Percentiles rank a stretch among this genome's conserved stretches.
phyloP scores from a whole-genome alignment of 305 asterid genomes.

The Fraxinus greggii region DNA sequence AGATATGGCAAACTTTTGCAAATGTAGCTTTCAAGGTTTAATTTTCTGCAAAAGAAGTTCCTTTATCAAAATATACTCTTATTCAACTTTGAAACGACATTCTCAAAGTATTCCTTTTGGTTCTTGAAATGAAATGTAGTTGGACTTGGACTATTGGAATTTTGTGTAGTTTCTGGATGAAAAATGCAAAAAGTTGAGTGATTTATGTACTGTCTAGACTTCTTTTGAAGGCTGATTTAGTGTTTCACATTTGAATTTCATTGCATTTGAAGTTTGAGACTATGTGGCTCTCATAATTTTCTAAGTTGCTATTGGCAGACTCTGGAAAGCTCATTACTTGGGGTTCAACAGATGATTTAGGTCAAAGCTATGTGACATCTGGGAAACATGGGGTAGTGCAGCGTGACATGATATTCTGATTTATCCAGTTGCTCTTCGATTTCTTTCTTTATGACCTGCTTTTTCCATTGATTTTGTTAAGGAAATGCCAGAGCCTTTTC shows the following conservation, averaged over 20 bases:
- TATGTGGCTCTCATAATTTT: slow-evolving; percentile 8
- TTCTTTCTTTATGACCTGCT: slow-evolving; percentile 33
- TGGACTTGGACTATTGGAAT: neutral
- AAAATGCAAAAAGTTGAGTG: neutral
- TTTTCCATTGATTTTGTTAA: slow-evolving; percentile 45
- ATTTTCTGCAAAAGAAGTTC: neutral
- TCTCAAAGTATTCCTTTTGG: neutral
- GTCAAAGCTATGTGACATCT: slow-evolving; percentile 88
- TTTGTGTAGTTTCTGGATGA: neutral
- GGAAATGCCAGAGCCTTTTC: slow-evolving; percentile 99
- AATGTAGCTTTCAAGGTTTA: neutral
- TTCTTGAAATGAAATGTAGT: neutral
- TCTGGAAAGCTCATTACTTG: slow-evolving; percentile 93
- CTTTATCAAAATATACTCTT: neutral
- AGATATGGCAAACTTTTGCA: neutral
- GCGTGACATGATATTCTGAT: slow-evolving; percentile 2
- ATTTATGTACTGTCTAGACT: neutral
- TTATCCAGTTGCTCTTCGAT: slow-evolving; percentile 8
- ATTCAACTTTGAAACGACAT: neutral
- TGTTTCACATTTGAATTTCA: neutral
- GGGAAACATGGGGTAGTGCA: slow-evolving; percentile 94
- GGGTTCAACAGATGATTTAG: slow-evolving; percentile 94
- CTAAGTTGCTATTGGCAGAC: slow-evolving; percentile 44
- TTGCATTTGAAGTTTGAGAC: neutral
- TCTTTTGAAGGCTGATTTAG: neutral